Evolutionary conservation across 2,329 filamentous ascomycete species (phyloP).

Genomic region (Zymoseptoria pseudotritici): DNA sequence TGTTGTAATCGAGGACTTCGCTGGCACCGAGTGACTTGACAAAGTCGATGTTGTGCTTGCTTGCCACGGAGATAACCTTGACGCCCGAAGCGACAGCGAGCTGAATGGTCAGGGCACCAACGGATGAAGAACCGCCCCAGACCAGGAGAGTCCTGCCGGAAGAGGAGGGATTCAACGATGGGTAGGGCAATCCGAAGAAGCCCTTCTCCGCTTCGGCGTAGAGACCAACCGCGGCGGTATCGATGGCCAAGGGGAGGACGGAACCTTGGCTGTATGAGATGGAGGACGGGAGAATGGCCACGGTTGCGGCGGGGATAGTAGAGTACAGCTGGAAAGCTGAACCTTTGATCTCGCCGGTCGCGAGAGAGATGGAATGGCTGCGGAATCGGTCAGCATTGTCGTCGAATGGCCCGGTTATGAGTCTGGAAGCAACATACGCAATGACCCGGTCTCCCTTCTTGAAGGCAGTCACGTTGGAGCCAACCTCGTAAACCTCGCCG

Average conservation of each 20-base stretch:
- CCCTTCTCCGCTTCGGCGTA: constrained; percentile 30
- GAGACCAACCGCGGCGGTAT: constrained; percentile 38
- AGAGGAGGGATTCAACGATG: constrained; percentile 27
- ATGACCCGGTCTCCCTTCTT: constrained; percentile 33
- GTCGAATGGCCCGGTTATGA: background rate
- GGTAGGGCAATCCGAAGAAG: constrained; percentile 34
- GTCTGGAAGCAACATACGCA: constrained; percentile 16
- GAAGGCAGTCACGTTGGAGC: constrained; percentile 26
- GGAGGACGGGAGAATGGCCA: constrained; percentile 33
- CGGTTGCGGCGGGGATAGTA: constrained; percentile 22
- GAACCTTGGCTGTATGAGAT: constrained; percentile 33
- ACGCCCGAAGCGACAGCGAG: constrained; percentile 31
- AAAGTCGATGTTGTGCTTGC: constrained; percentile 28
- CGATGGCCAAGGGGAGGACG: constrained; percentile 40
- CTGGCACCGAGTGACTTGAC: constrained; percentile 25
- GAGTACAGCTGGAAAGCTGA: constrained; percentile 33
- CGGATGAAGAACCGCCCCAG: constrained; percentile 32
- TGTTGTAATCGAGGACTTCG: constrained; percentile 30
- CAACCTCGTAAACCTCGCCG: constrained; percentile 32
- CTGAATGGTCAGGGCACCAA: constrained; percentile 30
- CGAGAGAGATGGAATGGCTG: constrained; percentile 20
- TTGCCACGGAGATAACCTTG: constrained; percentile 29
- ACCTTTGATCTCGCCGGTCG: constrained; percentile 17
- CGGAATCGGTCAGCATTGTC: background rate
- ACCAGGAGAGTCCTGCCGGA: constrained; percentile 33